Evolutionary conservation across 75 land plant species (phyloP).

Genomic region (Chamaecyparis obtusa): DNA sequence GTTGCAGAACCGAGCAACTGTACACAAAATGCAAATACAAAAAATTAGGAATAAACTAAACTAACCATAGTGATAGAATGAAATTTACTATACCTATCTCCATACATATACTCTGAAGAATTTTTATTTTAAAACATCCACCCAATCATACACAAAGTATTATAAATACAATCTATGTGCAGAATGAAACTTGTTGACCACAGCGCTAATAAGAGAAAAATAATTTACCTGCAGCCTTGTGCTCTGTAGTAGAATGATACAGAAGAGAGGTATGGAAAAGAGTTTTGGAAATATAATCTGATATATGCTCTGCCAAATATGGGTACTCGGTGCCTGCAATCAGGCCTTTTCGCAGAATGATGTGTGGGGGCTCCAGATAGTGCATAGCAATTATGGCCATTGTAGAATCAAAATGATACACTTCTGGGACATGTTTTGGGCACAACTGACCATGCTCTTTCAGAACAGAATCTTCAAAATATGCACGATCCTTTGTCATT

Average conservation of each 20-base stretch:
- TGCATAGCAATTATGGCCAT: conserved; percentile 89
- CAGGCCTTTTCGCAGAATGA: conserved; percentile 87
- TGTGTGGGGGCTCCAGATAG: conserved; percentile 97
- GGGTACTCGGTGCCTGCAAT: conserved; percentile 88
- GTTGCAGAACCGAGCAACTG: conserved; percentile 93
- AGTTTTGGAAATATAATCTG: conserved; percentile 89
- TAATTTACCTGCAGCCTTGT: conserved; percentile 58
- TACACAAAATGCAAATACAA: conserved; percentile 13
- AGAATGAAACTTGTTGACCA: neutral
- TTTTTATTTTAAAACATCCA: neutral
- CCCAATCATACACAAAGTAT: too few species aligned
- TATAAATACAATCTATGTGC: neutral
- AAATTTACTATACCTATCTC: neutral
- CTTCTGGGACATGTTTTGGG: conserved; percentile 85
- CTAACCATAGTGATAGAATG: neutral
- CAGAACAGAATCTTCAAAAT: conserved; percentile 78
- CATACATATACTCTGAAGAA: neutral
- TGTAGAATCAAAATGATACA: conserved; percentile 83
- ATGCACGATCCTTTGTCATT: conserved; percentile 93
- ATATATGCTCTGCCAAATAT: conserved; percentile 85
- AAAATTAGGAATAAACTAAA: conserved; percentile 3
- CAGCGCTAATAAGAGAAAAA: conserved; percentile 4
- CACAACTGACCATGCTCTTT: conserved; percentile 70
- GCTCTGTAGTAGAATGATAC: conserved; percentile 65
- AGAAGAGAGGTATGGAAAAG: conserved; percentile 86